Base-by-base conservation (phyloP, 768 basidiomycete genomes). In the Mycena galericulata region DNA sequence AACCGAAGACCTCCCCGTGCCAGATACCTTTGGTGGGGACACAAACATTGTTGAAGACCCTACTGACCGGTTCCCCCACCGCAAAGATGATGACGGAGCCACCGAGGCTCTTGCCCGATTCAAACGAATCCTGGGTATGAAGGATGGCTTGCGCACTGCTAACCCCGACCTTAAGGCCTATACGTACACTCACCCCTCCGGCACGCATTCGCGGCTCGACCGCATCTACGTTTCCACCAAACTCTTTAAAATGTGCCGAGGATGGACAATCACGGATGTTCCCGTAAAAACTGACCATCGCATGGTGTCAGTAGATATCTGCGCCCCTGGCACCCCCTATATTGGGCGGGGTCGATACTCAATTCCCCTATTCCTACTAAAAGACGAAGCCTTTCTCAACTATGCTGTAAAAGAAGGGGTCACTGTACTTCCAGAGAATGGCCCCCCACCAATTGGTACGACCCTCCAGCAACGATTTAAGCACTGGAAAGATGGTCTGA, bases 261-360 rank as follows among this genome's bases (percentile, higher is more conserved):
- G 24, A 59, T 4, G 18, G 5, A 72, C 67, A 2, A 15, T 1
- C 41, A 40, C 9, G 34, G 56, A 17, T 70, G 72, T 63, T 67
- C 69, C 38, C 24, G 32, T 9, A 60, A 72, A 53, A n/a, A n/a
- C n/a, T n/a, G n/a, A n/a, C n/a, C n/a, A n/a, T n/a, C n/a, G n/a
- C n/a, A n/a, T n/a, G n/a, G 67, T 69, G 3, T 65, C 62, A 6
- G 66, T 69, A 3, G 17, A 12, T 10, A 49, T 73, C 17, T 36
- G 43, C 1, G 63, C 63, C 38, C 38, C 47, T 5, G 50, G 41
- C 34, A 24, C 59, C 8, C 72, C 72, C 4, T 60, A 60, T 29
- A 65, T 68, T 8, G 72, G 72, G 1, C 22, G 36, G 4, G 72
- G 72, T 4, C 11, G 72, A 24, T 73, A 67, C 47, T 15, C 61